Evolutionary conservation across 352 stramenopile species (phyloP).

Genomic region (Blastocystis sp.): DNA sequence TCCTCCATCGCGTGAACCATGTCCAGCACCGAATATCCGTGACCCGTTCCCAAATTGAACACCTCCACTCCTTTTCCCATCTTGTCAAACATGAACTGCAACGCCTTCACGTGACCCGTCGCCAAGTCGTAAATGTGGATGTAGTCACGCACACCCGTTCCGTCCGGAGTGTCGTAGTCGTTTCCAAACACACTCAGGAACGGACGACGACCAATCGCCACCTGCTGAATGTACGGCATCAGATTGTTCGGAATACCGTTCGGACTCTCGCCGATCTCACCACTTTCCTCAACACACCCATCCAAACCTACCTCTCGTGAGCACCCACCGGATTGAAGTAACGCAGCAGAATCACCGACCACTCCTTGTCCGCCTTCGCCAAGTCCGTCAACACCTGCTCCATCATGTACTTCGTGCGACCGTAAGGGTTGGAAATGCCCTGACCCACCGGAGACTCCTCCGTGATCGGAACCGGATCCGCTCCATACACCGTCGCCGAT

Average conservation of each 20-base stretch:
- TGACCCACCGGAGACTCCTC: conserved; percentile 56
- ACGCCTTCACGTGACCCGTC: conserved; percentile 69
- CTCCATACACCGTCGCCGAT: conserved; percentile 73
- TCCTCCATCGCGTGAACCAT: conserved; percentile 75
- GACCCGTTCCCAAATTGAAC: conserved; percentile 75
- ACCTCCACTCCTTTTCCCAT: conserved; percentile 61
- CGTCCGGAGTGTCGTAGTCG: conserved; percentile 76
- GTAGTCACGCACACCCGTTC: conserved; percentile 78
- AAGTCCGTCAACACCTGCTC: conserved; percentile 76
- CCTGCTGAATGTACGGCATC: conserved; percentile 77
- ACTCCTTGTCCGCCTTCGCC: conserved; percentile 59
- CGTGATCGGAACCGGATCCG: conserved; percentile 55
- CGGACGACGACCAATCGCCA: conserved; percentile 69
- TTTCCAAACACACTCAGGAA: conserved; percentile 76
- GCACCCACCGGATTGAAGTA: conserved; percentile 82
- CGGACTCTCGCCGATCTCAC: conserved; percentile 74
- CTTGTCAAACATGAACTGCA: conserved; percentile 64
- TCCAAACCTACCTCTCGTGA: conserved; percentile 66
- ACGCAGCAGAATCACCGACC: conserved; percentile 69
- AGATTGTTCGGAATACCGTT: conserved; percentile 79
- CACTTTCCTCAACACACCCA: neutral
- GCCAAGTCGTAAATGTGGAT: conserved; percentile 81
- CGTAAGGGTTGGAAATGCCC: conserved; percentile 68
- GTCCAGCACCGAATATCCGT: conserved; percentile 70
- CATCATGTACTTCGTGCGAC: conserved; percentile 79